These are phyloP conservation scores for Lodderomyces theae DNA, from an alignment of 1,139 yeast genomes.

Conservation along the genomic window DNA sequence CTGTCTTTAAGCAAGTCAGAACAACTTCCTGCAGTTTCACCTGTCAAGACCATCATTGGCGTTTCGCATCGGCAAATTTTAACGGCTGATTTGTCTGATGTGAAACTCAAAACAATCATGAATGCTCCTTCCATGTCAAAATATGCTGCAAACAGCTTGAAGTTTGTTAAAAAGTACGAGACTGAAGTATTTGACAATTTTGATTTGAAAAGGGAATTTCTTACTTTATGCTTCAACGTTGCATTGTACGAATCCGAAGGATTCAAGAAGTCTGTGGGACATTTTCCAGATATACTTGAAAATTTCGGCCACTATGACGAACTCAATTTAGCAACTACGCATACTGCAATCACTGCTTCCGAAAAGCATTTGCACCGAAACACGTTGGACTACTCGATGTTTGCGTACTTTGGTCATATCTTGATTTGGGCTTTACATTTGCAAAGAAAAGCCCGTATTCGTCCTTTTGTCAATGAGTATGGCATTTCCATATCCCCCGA, in stretches of 20 bases:
- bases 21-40: conserved; percentile 33
- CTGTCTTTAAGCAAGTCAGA: conserved; percentile 29
- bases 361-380: conserved; percentile 35
- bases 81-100: conserved; percentile 34
- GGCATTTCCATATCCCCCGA: conserved; percentile 16
- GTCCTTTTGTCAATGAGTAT: conserved; percentile 18
- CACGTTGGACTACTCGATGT: conserved; percentile 39
- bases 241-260: conserved; percentile 44
- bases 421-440: conserved; percentile 39
- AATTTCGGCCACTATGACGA: conserved; percentile 34
- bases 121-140: conserved; percentile 33
- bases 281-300: conserved; percentile 29
- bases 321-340: conserved; percentile 33
- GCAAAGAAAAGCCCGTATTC: conserved; percentile 20
- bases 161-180: conserved; percentile 28
- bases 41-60: conserved; percentile 42
- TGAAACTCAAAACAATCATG: conserved; percentile 39
- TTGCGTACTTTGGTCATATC: conserved; percentile 42
- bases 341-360: conserved; percentile 38
- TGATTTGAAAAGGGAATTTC: conserved; percentile 26
- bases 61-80: conserved; percentile 38
- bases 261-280: conserved; percentile 27
- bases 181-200: conserved; percentile 27
- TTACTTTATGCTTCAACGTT: conserved; percentile 33
- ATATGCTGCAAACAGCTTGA: conserved; percentile 28